Evolutionary conservation across 495 filamentous ascomycete species (phyloP).

Genomic region (Penicillium roqueforti): DNA sequence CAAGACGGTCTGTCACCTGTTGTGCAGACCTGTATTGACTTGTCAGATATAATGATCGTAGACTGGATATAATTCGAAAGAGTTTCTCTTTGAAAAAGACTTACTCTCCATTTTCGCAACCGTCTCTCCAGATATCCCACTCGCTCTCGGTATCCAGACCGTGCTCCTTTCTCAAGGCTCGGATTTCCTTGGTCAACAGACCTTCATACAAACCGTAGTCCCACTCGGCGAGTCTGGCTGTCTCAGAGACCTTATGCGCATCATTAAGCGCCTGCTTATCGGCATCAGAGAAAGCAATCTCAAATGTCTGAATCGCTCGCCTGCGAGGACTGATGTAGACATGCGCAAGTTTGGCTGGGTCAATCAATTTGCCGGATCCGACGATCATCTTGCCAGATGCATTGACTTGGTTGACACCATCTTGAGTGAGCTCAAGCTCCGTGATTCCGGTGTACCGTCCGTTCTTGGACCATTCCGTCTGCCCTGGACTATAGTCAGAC

Average conservation of each 20-base stretch:
- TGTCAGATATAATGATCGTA: background rate
- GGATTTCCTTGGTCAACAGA: conserved; percentile 62
- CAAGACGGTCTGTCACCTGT: conserved; percentile 60
- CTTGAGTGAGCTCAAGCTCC: conserved; percentile 74
- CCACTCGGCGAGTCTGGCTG: conserved; percentile 75
- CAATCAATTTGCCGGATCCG: conserved; percentile 70
- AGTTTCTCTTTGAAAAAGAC: conserved; percentile 1
- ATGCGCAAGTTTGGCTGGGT: conserved; percentile 65
- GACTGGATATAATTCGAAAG: background rate
- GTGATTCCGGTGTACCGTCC: conserved; percentile 78
- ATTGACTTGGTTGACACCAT: conserved; percentile 67
- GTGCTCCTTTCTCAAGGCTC: conserved; percentile 52
- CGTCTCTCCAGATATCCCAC: conserved; percentile 84
- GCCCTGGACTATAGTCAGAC: conserved; percentile 37
- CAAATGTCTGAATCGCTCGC: conserved; percentile 71
- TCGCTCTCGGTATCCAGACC: conserved; percentile 50
- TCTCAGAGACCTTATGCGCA: conserved; percentile 49
- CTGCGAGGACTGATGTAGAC: conserved; percentile 78
- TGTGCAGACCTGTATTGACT: conserved; percentile 37
- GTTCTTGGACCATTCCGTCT: conserved; percentile 86
- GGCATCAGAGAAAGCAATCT: conserved; percentile 57
- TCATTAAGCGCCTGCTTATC: conserved; percentile 20
- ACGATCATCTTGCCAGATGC: conserved; percentile 68
- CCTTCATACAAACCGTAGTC: conserved; percentile 88
- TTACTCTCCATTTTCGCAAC: conserved; percentile 58